Evolutionary conservation across 371 early-diverging fungal species (phyloP).

Genomic region (Actinomortierella wolfii): DNA sequence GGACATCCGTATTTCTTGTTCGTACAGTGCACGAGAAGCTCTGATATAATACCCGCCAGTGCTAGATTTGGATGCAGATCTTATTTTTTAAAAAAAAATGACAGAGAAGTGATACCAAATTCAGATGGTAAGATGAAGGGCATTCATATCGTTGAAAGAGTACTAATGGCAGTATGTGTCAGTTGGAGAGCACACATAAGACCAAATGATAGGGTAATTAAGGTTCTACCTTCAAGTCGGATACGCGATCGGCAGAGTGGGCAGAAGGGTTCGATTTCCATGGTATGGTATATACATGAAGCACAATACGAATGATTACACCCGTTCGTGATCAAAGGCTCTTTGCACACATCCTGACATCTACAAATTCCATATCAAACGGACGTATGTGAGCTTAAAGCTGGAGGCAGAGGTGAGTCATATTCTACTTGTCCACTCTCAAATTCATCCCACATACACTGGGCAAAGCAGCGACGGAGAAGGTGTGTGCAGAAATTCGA

Average conservation of each 20-base stretch:
- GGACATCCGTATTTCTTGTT: constrained; percentile 57
- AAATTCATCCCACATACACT: constrained; percentile 48
- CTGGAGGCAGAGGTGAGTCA: too few species aligned
- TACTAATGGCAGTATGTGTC: too few species aligned
- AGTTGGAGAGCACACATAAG: too few species aligned
- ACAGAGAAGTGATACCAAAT: background rate
- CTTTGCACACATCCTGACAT: constrained; percentile 61
- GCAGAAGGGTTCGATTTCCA: constrained; percentile 60
- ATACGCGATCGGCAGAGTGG: constrained; percentile 61
- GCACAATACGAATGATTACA: constrained; percentile 70
- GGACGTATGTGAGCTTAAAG: too few species aligned
- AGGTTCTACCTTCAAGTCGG: constrained; percentile 52
- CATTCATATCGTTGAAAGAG: background rate
- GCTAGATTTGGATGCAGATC: constrained; percentile 69
- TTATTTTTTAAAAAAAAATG: constrained; percentile 7
- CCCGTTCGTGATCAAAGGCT: constrained; percentile 61
- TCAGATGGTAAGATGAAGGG: background rate
- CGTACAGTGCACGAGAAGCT: constrained; percentile 61
- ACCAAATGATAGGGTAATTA: too few species aligned
- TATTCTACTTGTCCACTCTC: background rate
- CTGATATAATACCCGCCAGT: constrained; percentile 55
- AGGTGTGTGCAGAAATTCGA: constrained; percentile 51
- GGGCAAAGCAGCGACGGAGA: constrained; percentile 57
- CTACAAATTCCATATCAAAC: constrained; percentile 24
- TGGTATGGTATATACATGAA: constrained; percentile 53